Conservation (phyloP, 2,329 filamentous ascomycete genomes). For the Aspergillus ochraceus region DNA sequence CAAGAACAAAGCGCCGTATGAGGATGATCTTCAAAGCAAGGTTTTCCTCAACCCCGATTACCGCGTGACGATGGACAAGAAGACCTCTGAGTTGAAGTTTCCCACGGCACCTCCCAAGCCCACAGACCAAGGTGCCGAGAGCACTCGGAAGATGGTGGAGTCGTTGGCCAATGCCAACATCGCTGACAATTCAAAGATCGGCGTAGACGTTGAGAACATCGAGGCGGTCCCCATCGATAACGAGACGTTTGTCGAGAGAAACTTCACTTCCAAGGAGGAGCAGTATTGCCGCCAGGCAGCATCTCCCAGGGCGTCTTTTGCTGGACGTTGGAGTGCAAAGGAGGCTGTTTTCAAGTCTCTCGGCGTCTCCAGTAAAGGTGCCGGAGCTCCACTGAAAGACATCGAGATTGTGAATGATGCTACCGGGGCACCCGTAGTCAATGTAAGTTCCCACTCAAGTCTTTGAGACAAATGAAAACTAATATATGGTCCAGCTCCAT, state of each 20-base stretch:
- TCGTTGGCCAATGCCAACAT: constrained; percentile 68
- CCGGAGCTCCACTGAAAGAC: constrained; percentile 84
- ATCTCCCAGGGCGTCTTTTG: constrained; percentile 84
- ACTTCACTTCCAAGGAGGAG: constrained; percentile 85
- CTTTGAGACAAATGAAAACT: constrained; percentile 3
- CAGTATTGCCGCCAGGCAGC: constrained; percentile 80
- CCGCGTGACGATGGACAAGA: constrained; percentile 82
- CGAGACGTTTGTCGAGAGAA: constrained; percentile 89
- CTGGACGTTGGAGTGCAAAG: constrained; percentile 95
- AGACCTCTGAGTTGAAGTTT: constrained; percentile 76
- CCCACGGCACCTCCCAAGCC: constrained; percentile 67
- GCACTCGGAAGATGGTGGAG: constrained; percentile 74
- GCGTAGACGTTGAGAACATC: constrained; percentile 91
- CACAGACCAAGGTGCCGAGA: constrained; percentile 57
- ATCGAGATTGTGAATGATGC: constrained; percentile 88
- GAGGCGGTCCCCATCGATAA: constrained; percentile 87
- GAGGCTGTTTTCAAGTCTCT: constrained; percentile 98
- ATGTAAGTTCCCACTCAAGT: constrained; percentile 59
- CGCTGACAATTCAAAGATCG: constrained; percentile 71
- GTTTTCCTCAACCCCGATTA: constrained; percentile 94
- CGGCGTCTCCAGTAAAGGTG: constrained; percentile 81
- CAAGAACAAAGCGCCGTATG: constrained; percentile 88
- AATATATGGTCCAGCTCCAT: constrained; percentile 65
- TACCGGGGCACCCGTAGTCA: constrained; percentile 78
- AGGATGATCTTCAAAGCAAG: constrained; percentile 78